phyloP scores from a whole-genome alignment of 345 rosid genomes.

The Euphorbia lathyris region DNA sequence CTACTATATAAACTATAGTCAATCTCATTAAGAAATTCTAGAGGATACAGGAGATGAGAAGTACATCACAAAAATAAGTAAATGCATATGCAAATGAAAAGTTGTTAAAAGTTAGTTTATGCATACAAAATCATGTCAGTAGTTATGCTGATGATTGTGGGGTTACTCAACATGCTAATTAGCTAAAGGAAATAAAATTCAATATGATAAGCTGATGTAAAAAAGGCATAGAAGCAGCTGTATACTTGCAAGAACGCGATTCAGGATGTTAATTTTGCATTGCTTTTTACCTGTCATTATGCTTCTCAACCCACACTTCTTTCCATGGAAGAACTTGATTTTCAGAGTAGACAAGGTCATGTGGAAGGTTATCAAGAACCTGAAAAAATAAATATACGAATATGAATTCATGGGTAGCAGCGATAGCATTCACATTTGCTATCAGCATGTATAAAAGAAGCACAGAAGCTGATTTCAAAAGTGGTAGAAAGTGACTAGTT shows the following conservation, averaged over 20 bases:
- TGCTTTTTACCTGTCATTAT: slow-evolving; percentile 50
- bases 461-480: neutral
- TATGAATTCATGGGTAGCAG: neutral
- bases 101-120: neutral
- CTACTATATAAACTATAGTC: no score
- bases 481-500: neutral
- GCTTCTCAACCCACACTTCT: slow-evolving; percentile 90
- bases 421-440: slow-evolving; percentile 7
- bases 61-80: neutral
- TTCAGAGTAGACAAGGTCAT: slow-evolving; percentile 80
- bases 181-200: no score
- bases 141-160: neutral
- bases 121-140: neutral
- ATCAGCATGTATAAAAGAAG: neutral
- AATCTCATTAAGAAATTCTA: neutral
- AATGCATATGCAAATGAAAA: neutral
- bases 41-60: neutral
- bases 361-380: slow-evolving; percentile 99
- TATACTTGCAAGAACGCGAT: no score
- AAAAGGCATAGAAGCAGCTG: neutral
- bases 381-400: slow-evolving; percentile 30
- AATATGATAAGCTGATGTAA: no score
- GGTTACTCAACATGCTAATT: neutral
- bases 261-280: neutral
- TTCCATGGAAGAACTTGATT: slow-evolving; percentile 84